These are phyloP conservation scores for Neurospora sp. DNA, from an alignment of 2,329 filamentous ascomycete genomes.

Conservation along the genomic window DNA sequence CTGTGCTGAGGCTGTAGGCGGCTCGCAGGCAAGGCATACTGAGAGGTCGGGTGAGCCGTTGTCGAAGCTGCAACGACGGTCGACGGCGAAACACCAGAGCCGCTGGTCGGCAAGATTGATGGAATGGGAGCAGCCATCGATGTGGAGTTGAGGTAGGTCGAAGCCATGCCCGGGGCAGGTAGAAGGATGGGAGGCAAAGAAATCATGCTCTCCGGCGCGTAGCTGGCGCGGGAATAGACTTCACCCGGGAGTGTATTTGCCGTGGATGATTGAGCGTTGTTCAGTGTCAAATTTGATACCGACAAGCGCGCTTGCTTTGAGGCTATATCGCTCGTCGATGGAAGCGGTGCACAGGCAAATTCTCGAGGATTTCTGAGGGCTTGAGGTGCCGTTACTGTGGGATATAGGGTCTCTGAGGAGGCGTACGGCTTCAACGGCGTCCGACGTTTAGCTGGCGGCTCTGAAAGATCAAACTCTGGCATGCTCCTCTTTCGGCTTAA, in stretches of 20 bases:
- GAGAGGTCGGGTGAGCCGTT: conserved; percentile 23
- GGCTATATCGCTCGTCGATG: conserved; percentile 3
- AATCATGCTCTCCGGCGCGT: conserved; percentile 27
- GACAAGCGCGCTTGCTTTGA: conserved; percentile 44
- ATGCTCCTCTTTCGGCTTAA: conserved; percentile 38
- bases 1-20: conserved; percentile 41
- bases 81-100: conserved; percentile 23
- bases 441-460: conserved; percentile 43
- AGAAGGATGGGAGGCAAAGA: conserved; percentile 45
- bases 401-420: neutral
- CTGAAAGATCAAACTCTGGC: conserved; percentile 37
- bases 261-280: conserved; percentile 32
- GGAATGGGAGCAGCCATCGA: conserved; percentile 29
- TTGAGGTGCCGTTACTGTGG: neutral
- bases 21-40: conserved; percentile 43
- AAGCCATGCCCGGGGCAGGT: conserved; percentile 59
- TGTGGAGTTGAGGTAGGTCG: conserved; percentile 57
- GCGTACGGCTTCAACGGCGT: neutral
- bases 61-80: conserved; percentile 25
- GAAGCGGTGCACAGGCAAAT: conserved; percentile 10
- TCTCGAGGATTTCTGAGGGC: conserved; percentile 6
- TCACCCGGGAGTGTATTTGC: conserved; percentile 3
- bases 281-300: conserved; percentile 61
- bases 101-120: conserved; percentile 21
- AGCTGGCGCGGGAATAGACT: conserved; percentile 29